Evolutionary conservation across 1,284 basidiomycete genomes (phyloP).

Genomic region (Vanrija pseudolonga): DNA sequence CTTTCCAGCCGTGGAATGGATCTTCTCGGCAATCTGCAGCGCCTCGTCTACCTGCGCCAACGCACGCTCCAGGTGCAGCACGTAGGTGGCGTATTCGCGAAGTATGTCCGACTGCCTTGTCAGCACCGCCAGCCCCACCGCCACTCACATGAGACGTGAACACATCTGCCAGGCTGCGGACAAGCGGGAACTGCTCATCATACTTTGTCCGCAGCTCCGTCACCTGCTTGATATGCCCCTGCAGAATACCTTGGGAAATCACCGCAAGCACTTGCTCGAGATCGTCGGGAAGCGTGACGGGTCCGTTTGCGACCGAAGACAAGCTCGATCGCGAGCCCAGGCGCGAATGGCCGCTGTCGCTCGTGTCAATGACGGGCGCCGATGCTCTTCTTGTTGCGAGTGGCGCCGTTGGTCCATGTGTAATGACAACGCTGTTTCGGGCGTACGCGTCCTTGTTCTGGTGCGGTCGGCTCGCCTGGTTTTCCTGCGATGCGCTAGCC

Average conservation of each 20-base stretch:
- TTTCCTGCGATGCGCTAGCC: background rate
- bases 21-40: slow-evolving; percentile 54
- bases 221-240: slow-evolving; percentile 78
- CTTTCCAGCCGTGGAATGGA: slow-evolving; percentile 63
- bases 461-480: no score
- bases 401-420: no score
- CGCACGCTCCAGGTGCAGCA: slow-evolving; percentile 83
- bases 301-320: slow-evolving; percentile 5
- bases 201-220: slow-evolving; percentile 79
- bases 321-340: slow-evolving; percentile 20
- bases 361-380: background rate
- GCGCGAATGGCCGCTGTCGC: slow-evolving; percentile 5
- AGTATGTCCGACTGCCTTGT: slow-evolving; percentile 75
- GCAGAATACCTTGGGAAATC: slow-evolving; percentile 74
- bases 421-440: no score
- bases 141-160: slow-evolving; percentile 81
- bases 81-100: slow-evolving; percentile 84
- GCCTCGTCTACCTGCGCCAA: slow-evolving; percentile 80
- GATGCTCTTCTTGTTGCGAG: no score
- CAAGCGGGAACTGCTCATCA: slow-evolving; percentile 87
- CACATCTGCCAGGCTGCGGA: slow-evolving; percentile 83
- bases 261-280: slow-evolving; percentile 78
- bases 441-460: no score
- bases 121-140: background rate
- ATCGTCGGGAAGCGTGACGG: slow-evolving; percentile 70